phyloP scores from a whole-genome alignment of 2,329 filamentous ascomycete species.

The Pyricularia pennisetigena region DNA sequence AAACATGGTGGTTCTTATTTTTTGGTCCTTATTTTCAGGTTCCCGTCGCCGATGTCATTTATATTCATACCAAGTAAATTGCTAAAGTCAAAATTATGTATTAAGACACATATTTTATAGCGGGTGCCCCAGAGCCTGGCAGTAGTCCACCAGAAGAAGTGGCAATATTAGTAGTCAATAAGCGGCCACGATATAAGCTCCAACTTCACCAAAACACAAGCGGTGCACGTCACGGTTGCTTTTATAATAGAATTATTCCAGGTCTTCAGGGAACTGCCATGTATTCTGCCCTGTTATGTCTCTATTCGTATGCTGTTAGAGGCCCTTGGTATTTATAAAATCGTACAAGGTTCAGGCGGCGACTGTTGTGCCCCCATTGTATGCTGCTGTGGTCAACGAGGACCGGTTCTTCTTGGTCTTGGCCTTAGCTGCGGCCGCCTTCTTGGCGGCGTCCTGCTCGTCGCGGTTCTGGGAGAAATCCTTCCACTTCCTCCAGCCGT shows the following conservation, averaged over 20 bases:
- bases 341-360: not conserved
- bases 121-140: not conserved
- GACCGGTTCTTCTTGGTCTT: constrained; percentile 36
- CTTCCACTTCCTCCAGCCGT: constrained; percentile 97
- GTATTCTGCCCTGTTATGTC: not conserved
- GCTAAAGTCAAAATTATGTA: not conserved
- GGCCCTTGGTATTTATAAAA: not conserved
- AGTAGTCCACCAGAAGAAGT: not conserved
- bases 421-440: constrained; percentile 23
- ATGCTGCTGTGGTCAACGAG: constrained; percentile 20
- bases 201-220: not conserved
- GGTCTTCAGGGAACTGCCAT: not conserved
- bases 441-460: constrained; percentile 31
- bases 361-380: not conserved
- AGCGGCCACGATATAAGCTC: not conserved
- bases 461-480: constrained; percentile 52
- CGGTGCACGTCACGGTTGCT: not conserved
- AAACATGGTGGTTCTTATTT: too few relatives aligned
- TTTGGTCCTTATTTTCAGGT: too few relatives aligned
- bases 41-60: too few relatives aligned
- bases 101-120: not conserved
- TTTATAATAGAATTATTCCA: not conserved
- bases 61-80: not conserved
- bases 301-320: not conserved
- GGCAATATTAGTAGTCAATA: not conserved